Conservation (phyloP, 116 monocot genomes). For the Zostera marina region DNA sequence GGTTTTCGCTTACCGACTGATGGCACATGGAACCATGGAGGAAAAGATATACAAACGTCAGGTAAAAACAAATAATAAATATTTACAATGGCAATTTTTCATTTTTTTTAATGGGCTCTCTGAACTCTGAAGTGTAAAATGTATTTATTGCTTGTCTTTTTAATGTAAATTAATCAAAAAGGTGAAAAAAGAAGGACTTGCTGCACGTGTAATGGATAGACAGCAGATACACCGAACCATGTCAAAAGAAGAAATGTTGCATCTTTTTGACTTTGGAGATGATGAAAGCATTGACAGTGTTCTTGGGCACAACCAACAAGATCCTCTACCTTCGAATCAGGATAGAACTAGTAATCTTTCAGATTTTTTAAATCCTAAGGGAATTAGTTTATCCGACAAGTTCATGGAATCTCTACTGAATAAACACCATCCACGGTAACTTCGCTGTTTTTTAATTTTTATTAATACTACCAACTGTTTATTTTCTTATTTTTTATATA, state of each 20-base stretch:
- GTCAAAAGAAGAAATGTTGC: constrained; percentile 88
- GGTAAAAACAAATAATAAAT: constrained; percentile 25
- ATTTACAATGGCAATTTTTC: not conserved
- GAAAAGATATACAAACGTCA: constrained; percentile 98
- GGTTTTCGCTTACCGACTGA: constrained; percentile 85
- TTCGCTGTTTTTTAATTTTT: not conserved
- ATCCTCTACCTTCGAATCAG: constrained; percentile 3
- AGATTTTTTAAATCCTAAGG: constrained; percentile 11
- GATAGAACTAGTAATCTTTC: constrained; percentile 11
- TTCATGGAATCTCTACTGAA: constrained; percentile 58
- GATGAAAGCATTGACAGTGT: constrained; percentile 41
- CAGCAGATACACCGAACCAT: constrained; percentile 90
- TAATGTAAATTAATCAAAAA: constrained; percentile 10
- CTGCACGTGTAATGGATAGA: constrained; percentile 87
- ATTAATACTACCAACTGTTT: too few species aligned
- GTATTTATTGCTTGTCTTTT: not conserved
- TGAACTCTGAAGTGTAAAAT: too few species aligned
- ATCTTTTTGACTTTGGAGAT: constrained; percentile 90
- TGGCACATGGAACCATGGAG: constrained; percentile 97
- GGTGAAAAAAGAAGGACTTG: constrained; percentile 96
- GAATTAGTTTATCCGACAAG: constrained; percentile 31
- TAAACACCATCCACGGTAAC: constrained; percentile 42
- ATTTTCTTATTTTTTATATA: too few species aligned
- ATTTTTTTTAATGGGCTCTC: not conserved
- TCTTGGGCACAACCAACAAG: constrained; percentile 24